These are phyloP conservation scores for Psilocybe tampanensis DNA, from an alignment of 768 basidiomycete species.

Conservation along the genomic window DNA sequence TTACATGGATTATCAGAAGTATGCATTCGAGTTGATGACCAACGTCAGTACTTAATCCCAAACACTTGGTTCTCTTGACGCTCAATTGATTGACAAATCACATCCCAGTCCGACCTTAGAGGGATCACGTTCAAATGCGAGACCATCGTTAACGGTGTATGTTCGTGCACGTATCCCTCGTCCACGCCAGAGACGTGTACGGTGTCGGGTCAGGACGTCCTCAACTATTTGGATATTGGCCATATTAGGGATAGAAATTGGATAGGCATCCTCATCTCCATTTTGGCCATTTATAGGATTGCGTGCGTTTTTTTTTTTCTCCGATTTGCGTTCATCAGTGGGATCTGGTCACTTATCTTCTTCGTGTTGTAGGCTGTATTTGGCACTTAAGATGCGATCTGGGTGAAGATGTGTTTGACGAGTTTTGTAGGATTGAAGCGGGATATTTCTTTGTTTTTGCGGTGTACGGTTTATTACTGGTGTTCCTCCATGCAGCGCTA, in stretches of 20 bases:
- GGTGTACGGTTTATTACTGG: too few relatives aligned
- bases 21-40: constrained; percentile 39
- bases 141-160: constrained; percentile 34
- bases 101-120: constrained; percentile 49
- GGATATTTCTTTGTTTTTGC: too few relatives aligned
- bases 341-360: too few relatives aligned
- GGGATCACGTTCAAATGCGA: constrained; percentile 48
- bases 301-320: constrained; percentile 30
- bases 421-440: too few relatives aligned
- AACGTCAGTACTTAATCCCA: constrained; percentile 37
- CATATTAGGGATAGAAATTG: constrained; percentile 46
- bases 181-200: constrained; percentile 46
- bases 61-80: too few relatives aligned
- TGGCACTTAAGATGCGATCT: neutral
- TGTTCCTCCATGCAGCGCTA: too few relatives aligned
- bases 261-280: constrained; percentile 46
- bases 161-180: constrained; percentile 53
- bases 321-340: too few relatives aligned
- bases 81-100: too few relatives aligned
- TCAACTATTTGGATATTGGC: constrained; percentile 47
- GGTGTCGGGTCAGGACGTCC: constrained; percentile 51
- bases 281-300: constrained; percentile 47
- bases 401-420: neutral
- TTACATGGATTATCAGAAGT: constrained; percentile 56
- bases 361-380: neutral